Conservation (phyloP, 148 eudicot species). For the Polygonum maritimum region DNA sequence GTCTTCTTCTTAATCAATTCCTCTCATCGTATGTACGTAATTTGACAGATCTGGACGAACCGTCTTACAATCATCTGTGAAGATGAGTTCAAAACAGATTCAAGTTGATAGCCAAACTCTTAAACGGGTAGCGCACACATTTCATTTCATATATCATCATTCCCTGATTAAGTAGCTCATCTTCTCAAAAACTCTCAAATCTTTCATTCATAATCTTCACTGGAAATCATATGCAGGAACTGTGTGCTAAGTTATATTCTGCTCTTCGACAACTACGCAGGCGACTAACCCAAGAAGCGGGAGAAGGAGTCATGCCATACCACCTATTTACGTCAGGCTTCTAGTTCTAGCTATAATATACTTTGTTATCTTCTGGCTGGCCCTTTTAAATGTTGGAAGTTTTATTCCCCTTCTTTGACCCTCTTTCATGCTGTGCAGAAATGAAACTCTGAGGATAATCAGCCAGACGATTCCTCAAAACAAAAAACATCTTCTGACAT, state of each 20-base stretch:
- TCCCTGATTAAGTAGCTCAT: too few species aligned
- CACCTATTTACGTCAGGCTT: slow-evolving; percentile 63
- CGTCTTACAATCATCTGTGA: slow-evolving; percentile 30
- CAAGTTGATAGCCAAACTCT: slow-evolving; percentile 31
- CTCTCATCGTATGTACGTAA: too few species aligned
- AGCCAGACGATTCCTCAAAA: slow-evolving; percentile 56
- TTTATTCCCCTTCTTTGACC: slow-evolving; percentile 8
- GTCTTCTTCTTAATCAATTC: too few species aligned
- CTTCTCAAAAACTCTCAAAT: not conserved
- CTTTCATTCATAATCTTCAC: not conserved
- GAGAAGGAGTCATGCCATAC: slow-evolving; percentile 48
- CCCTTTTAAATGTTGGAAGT: not conserved
- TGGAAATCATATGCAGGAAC: slow-evolving; percentile 25
- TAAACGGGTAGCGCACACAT: slow-evolving; percentile 31
- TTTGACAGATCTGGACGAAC: too few species aligned
- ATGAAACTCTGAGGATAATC: slow-evolving; percentile 38
- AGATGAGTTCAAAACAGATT: slow-evolving; percentile 34
- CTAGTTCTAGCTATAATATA: not conserved
- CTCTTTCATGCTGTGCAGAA: slow-evolving; percentile 28
- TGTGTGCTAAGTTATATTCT: slow-evolving; percentile 48
- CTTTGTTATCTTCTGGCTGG: not conserved
- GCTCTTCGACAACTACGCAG: slow-evolving; percentile 50
- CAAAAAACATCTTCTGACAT: slow-evolving; percentile 58
- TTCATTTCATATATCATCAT: slow-evolving; percentile 5
- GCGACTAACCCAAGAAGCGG: slow-evolving; percentile 43